Conservation (phyloP, 352 stramenopile species). For the Globisporangium barbulae region DNA sequence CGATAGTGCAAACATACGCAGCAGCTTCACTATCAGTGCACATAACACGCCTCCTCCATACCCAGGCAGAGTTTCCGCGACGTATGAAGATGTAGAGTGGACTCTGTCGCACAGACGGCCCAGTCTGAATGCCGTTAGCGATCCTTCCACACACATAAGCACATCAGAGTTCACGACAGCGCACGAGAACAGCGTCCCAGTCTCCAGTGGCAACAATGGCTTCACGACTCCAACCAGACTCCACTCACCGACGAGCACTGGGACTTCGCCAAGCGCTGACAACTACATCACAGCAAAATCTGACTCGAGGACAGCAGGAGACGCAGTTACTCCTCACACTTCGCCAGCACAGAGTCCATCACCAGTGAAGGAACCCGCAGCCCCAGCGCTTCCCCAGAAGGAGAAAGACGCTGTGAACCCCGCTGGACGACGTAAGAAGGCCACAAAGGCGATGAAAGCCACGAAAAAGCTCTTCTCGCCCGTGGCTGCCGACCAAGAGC, state of each 20-base stretch:
- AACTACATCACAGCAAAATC: constrained; percentile 6
- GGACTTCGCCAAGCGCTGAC: not conserved
- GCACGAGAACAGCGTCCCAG: not conserved
- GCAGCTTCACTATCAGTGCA: constrained; percentile 18
- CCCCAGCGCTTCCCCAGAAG: not conserved
- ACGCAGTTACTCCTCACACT: not conserved
- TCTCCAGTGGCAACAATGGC: not conserved
- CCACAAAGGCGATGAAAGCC: constrained; percentile 24
- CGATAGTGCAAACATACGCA: constrained; percentile 13
- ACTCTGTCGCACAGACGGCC: constrained; percentile 4
- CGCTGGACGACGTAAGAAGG: constrained; percentile 16
- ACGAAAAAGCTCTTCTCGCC: constrained; percentile 46
- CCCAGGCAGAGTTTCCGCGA: not conserved
- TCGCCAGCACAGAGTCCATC: not conserved
- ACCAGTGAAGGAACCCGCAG: not conserved
- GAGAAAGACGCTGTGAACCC: not conserved
- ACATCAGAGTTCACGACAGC: constrained; percentile 2
- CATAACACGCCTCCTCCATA: not conserved
- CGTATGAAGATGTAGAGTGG: constrained; percentile 17
- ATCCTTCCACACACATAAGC: not conserved
- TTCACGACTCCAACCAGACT: constrained; percentile 8
- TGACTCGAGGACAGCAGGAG: not conserved
- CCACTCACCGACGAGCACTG: not conserved
- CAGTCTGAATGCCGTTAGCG: constrained; percentile 7
- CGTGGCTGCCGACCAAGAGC: constrained; percentile 25